A percentile compares a stretch with the other conserved stretches of the same genome.
Evolutionary conservation across 768 basidiomycete species (phyloP).

Genomic region (Suillus luteus): DNA sequence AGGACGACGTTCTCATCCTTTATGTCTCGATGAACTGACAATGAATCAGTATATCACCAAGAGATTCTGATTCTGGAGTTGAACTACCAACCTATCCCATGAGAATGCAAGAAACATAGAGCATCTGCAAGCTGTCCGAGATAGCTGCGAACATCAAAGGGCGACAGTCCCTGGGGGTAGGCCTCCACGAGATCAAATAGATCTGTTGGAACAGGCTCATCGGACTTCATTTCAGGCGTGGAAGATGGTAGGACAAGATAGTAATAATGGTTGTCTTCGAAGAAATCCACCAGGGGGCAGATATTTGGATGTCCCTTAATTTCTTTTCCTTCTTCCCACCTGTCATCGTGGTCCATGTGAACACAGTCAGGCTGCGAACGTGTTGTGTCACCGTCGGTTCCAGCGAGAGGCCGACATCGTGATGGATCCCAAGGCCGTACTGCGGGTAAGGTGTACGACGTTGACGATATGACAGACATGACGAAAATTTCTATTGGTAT

Average conservation of each 20-base stretch:
- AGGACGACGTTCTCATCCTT: slow-evolving; percentile 97
- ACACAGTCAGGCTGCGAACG: not conserved
- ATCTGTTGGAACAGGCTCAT: slow-evolving; percentile 67
- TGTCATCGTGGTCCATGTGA: slow-evolving; percentile 24
- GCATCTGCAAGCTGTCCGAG: slow-evolving; percentile 95
- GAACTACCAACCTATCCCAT: slow-evolving; percentile 75
- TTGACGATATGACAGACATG: slow-evolving; percentile 87
- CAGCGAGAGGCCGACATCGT: slow-evolving; percentile 37
- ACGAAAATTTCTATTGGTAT: slow-evolving; percentile 98
- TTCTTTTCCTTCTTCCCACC: slow-evolving; percentile 69
- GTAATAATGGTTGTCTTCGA: slow-evolving; percentile 95
- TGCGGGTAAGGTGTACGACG: slow-evolving; percentile 74
- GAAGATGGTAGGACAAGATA: slow-evolving; percentile 88
- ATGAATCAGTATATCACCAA: slow-evolving; percentile 13
- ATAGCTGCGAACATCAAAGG: slow-evolving; percentile 74
- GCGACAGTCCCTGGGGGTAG: slow-evolving; percentile 82
- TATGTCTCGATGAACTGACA: slow-evolving; percentile 89
- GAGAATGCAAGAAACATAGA: slow-evolving; percentile 82
- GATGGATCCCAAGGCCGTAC: slow-evolving; percentile 84
- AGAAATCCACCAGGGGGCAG: slow-evolving; percentile 92
- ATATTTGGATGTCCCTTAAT: slow-evolving; percentile 95
- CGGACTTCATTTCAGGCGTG: slow-evolving; percentile 56
- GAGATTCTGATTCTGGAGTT: not conserved
- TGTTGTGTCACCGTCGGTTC: slow-evolving; percentile 16
- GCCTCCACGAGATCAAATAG: slow-evolving; percentile 94